Percentiles rank a stretch among this genome's conserved stretches.
Evolutionary conservation across 495 filamentous ascomycete genomes (phyloP).

Genomic region (Aspergillus bridgeri): DNA sequence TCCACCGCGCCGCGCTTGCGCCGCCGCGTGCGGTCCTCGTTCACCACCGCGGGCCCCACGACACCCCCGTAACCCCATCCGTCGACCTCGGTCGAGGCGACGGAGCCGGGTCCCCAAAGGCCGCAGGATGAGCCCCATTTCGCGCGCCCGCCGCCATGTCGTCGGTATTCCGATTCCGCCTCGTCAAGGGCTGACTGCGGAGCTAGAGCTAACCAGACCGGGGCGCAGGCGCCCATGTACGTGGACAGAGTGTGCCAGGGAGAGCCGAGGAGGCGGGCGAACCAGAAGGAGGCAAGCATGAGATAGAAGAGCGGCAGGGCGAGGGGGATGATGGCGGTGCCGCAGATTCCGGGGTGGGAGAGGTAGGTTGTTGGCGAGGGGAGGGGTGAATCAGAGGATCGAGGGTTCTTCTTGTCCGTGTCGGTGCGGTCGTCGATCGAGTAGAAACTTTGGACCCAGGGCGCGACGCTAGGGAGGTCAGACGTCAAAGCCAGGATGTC

Average conservation of each 20-base stretch:
- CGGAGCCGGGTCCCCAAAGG: conserved; percentile 51
- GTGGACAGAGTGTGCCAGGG: conserved; percentile 77
- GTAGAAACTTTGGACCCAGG: conserved; percentile 52
- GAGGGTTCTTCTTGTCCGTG: background rate
- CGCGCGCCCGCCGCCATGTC: conserved; percentile 48
- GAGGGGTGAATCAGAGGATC: background rate
- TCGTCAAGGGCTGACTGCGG: conserved; percentile 63
- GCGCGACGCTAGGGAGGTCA: conserved; percentile 57
- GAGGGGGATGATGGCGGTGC: conserved; percentile 74
- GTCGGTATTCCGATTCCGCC: conserved; percentile 45
- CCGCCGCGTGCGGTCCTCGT: conserved; percentile 45
- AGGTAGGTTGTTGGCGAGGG: conserved; percentile 63
- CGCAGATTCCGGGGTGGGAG: conserved; percentile 83
- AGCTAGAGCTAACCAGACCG: conserved; percentile 75
- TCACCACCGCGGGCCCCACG: conserved; percentile 49
- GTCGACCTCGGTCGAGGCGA: conserved; percentile 71
- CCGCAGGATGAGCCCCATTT: conserved; percentile 85
- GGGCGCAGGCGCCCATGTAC: conserved; percentile 73
- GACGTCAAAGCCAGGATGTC: conserved; percentile 79
- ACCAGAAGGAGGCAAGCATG: conserved; percentile 63
- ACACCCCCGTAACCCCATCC: conserved; percentile 81
- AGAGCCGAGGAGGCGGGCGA: conserved; percentile 75
- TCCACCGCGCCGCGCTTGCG: conserved; percentile 55
- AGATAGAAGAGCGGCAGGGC: conserved; percentile 58
- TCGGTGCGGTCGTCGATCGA: conserved; percentile 24